These are phyloP conservation scores for Phylloporus rhodoxanthus DNA, from an alignment of 768 basidiomycete species.

Conservation along the genomic window DNA sequence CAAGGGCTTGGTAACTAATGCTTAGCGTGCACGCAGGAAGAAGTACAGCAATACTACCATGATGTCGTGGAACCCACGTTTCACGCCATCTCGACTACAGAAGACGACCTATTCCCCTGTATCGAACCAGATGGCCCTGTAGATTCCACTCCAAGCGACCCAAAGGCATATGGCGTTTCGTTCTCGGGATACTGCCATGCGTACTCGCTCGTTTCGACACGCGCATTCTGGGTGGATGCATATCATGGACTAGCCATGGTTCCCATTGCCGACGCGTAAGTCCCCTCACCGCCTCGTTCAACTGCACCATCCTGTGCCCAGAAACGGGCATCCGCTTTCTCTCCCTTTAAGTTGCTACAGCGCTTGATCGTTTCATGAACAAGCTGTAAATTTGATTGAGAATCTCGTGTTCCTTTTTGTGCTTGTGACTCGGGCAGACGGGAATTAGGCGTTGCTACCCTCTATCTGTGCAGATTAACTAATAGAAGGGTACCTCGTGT, in stretches of 20 bases:
- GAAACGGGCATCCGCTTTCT: conserved; percentile 4
- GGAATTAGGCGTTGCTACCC: conserved; percentile 20
- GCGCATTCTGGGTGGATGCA: conserved; percentile 78
- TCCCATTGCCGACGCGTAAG: conserved; percentile 78
- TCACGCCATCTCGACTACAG: conserved; percentile 7
- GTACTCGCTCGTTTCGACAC: conserved; percentile 66
- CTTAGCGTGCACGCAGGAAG: conserved; percentile 24
- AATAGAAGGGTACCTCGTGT: conserved; percentile 3
- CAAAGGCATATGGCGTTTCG: conserved; percentile 14
- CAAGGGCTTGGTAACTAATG: conserved; percentile 14
- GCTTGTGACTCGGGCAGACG: conserved; percentile 4
- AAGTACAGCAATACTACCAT: conserved; percentile 31
- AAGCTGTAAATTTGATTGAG: conserved; percentile 13
- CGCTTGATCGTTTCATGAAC: conserved; percentile 15
- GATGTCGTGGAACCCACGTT: conserved; percentile 29
- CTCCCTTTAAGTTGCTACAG: conserved; percentile 10
- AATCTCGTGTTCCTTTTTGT: conserved; percentile 13
- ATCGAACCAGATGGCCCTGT: neutral
- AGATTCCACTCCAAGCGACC: neutral
- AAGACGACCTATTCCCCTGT: neutral
- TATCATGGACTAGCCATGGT: conserved; percentile 81
- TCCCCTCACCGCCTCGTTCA: conserved; percentile 9
- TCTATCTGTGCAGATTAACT: conserved; percentile 7
- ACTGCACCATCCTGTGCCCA: conserved; percentile 6
- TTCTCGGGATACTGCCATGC: conserved; percentile 30